Conservation (phyloP, 1,139 yeast genomes). For the Suhomyces taliae region DNA sequence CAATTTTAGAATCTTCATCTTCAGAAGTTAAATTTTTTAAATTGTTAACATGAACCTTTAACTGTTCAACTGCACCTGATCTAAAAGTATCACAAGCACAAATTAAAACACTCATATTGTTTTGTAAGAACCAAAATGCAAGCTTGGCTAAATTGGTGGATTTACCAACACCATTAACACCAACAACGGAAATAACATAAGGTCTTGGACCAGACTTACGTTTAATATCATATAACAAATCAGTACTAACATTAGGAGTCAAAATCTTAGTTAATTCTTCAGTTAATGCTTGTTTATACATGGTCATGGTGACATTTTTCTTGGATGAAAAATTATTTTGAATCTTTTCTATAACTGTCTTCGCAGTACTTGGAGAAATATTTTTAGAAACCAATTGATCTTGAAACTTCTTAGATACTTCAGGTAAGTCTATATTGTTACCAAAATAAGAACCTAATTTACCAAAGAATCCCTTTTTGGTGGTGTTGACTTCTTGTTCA, state of each 20-base stretch:
- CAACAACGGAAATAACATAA: constrained; percentile 93
- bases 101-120: constrained; percentile 79
- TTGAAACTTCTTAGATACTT: constrained; percentile 42
- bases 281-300: constrained; percentile 59
- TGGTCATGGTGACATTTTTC: constrained; percentile 29
- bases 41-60: constrained; percentile 89
- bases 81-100: constrained; percentile 98
- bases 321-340: constrained; percentile 28
- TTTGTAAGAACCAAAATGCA: constrained; percentile 94
- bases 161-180: constrained; percentile 97
- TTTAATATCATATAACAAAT: constrained; percentile 80
- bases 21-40: constrained; percentile 52
- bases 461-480: constrained; percentile 30
- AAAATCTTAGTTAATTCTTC: constrained; percentile 78
- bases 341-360: constrained; percentile 37
- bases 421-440: constrained; percentile 35
- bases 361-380: constrained; percentile 45
- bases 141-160: constrained; percentile 92
- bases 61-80: constrained; percentile 97
- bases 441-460: constrained; percentile 43
- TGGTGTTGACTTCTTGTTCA: constrained; percentile 11
- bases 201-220: constrained; percentile 54
- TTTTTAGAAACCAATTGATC: constrained; percentile 47
- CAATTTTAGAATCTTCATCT: constrained; percentile 59
- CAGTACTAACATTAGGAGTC: constrained; percentile 92